Percentiles rank a stretch among this genome's conserved stretches.
phyloP scores from a whole-genome alignment of 208 protist species.

The Acanthamoeba castellanii region DNA sequence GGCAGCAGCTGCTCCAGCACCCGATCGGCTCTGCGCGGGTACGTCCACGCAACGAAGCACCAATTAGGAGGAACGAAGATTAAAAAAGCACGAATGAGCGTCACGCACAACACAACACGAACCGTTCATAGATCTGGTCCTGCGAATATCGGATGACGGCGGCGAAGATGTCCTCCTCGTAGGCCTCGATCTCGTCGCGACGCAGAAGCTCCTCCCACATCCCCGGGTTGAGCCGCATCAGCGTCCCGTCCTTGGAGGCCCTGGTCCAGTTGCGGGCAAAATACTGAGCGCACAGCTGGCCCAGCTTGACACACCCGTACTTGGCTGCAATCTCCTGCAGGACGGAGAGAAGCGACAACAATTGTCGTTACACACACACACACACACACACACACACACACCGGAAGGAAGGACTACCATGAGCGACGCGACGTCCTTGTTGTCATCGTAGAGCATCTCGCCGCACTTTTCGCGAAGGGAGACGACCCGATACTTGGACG shows the following conservation, averaged over 20 bases:
- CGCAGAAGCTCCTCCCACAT: slow-evolving; percentile 16
- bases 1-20: slow-evolving; percentile 23
- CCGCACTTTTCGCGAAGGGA: slow-evolving; percentile 8
- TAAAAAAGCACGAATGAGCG: not conserved
- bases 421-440: slow-evolving; percentile 18
- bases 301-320: not conserved
- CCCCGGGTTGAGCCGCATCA: not conserved
- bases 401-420: not conserved
- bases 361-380: no score
- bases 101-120: not conserved
- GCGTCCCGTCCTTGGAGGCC: not conserved
- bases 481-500: not conserved
- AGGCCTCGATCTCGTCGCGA: slow-evolving; percentile 11
- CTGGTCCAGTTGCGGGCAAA: slow-evolving; percentile 23
- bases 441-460: not conserved
- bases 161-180: not conserved
- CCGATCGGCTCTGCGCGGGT: not conserved
- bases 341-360: no score
- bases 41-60: not conserved
- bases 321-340: not conserved
- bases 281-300: not conserved
- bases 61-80: not conserved
- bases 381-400: not conserved
- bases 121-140: slow-evolving; percentile 32
- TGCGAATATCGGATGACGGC: not conserved